Base-by-base conservation (phyloP, 768 basidiomycete genomes). In the Pleurotus ostreatus region DNA sequence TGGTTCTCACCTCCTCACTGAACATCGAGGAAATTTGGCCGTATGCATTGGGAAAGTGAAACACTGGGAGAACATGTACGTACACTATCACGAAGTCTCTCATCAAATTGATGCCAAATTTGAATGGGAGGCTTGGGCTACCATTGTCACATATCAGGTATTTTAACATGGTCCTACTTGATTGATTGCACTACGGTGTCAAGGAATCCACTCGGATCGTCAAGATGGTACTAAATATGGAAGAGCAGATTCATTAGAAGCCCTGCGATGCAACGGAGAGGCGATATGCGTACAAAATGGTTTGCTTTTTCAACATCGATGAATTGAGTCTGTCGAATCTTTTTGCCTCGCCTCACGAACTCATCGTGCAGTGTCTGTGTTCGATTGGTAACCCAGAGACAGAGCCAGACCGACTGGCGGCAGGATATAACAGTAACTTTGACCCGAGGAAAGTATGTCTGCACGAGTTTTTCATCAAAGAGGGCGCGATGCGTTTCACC, bases 251-350 rank as follows among this genome's bases (percentile, higher is more conserved):
- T 2, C 12, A 41, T 41, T 4, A 16, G 39, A n/a, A n/a, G n/a
- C n/a, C 4, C n/a, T 6, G 12, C 9, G 41, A 43, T n/a, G 6
- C 20, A 9, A 15, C 5, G 15, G 13, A 43, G 15, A 6, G 15
- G 15, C 3, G 46, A 49, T 18, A 8, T 37, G 63, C 73, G 56
- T 52, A 75, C 74, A 53, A 74, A 71, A 55, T 75, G 73, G 59
- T 75, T 74, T 3, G 61, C 68, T 5, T 61, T 60, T 16, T 65
- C 58, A 16, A 71, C 55, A 1, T 59, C 45, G 9, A 66, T 13
- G 49, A 71, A 70, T 7, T 57, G 37, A n/a, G 66, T 57, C 2
- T 62, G 49, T 15, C 71, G 61, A 25, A 62, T 25, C 40, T 63
- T 60, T 34, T 63, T 57, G 0, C 66, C 67, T 2, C 59, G 48